Percentiles rank a stretch among this genome's conserved stretches.
Evolutionary conservation across 306 rosid species (phyloP).

Genomic region (Parietaria judaica): DNA sequence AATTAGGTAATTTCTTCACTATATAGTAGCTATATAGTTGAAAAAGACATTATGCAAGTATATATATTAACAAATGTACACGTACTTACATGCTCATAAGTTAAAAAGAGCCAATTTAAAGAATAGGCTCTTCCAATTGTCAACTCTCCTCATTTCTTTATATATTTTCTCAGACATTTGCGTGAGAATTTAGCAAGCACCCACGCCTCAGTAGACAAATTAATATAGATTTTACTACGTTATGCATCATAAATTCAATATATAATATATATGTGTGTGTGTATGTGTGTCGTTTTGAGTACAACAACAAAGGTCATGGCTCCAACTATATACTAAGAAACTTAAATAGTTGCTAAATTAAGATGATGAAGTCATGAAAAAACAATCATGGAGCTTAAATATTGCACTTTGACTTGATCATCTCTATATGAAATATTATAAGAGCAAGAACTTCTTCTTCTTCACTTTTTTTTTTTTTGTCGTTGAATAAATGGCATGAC

Average conservation of each 20-base stretch:
- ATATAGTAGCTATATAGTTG: too few relatives aligned
- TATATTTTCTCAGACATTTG: not conserved
- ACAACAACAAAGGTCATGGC: slow-evolving; percentile 11
- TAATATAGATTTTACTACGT: not conserved
- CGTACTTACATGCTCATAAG: too few relatives aligned
- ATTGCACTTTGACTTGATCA: slow-evolving; percentile 5
- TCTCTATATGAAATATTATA: not conserved
- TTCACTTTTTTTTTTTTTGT: not conserved
- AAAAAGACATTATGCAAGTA: too few relatives aligned
- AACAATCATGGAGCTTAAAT: slow-evolving; percentile 15
- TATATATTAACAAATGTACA: too few relatives aligned
- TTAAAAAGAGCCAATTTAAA: not conserved
- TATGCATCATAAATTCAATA: not conserved
- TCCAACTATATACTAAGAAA: not conserved
- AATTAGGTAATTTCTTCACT: too few relatives aligned
- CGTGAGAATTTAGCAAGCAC: slow-evolving; percentile 8
- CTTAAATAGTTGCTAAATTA: not conserved
- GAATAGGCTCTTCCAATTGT: not conserved
- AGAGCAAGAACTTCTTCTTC: not conserved
- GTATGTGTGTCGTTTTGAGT: not conserved
- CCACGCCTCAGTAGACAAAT: not conserved
- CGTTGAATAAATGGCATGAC: slow-evolving; percentile 10
- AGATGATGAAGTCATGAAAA: slow-evolving; percentile 5
- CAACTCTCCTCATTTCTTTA: not conserved
- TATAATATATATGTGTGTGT: not conserved